phyloP scores from a whole-genome alignment of 108 stramenopile genomes.

The Nitzschia palea region DNA sequence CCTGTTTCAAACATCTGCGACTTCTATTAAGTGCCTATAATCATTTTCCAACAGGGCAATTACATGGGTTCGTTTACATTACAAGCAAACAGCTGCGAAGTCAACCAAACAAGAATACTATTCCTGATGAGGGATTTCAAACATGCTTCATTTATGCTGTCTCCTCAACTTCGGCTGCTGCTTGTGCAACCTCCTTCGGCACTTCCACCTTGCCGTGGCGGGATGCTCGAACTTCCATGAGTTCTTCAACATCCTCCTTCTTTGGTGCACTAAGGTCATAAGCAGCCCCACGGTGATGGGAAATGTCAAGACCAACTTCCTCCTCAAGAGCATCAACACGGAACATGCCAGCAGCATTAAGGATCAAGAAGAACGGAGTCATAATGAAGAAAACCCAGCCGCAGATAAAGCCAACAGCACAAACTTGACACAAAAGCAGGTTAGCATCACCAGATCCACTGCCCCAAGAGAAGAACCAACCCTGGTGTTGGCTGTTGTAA shows the following conservation, averaged over 20 bases:
- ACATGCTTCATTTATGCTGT: slow-evolving; percentile 2
- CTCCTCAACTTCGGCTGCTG: slow-evolving; percentile 29
- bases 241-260: slow-evolving; percentile 61
- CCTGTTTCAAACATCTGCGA: no score
- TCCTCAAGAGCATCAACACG: slow-evolving; percentile 87
- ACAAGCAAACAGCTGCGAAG: no score
- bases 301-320: slow-evolving; percentile 82
- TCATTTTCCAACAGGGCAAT: no score
- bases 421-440: slow-evolving; percentile 70
- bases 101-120: no score
- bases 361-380: slow-evolving; percentile 77
- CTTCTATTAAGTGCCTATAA: no score
- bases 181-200: slow-evolving; percentile 43
- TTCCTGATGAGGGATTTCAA: slow-evolving; percentile 1
- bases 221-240: slow-evolving; percentile 64
- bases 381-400: slow-evolving; percentile 78
- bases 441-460: slow-evolving; percentile 57
- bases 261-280: slow-evolving; percentile 65
- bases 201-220: slow-evolving; percentile 59
- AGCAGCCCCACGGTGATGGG: slow-evolving; percentile 80
- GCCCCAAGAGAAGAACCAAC: slow-evolving; percentile 66
- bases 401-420: slow-evolving; percentile 66
- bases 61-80: no score
- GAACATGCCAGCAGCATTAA: slow-evolving; percentile 69
- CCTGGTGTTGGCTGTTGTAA: slow-evolving; percentile 35